Evolutionary conservation across 192 early-diverging fungal species (phyloP), one percentile per base, ranked within the genome.

Genomic region (Haplosporangium gracile): DNA sequence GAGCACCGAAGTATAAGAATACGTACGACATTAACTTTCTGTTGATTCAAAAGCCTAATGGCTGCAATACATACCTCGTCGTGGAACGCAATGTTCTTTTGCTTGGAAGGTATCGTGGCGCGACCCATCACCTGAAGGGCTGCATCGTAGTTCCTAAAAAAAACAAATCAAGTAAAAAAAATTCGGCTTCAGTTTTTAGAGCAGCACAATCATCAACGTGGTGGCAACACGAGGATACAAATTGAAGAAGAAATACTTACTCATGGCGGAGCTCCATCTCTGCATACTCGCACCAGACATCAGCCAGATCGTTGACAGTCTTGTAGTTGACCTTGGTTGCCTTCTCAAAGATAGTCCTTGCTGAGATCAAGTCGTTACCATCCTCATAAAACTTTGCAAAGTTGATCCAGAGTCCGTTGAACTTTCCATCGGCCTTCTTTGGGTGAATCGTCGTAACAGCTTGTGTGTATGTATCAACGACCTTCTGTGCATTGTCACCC

Each of bases 201-300:
- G 22, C 55, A n/a, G 29, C 1, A 2, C 26, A 32, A 32, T 65
- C 9, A 32, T 65, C 11, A 29, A 10, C 15, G 55, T 16, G 49
- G 5, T 20, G 63, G 32, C 53, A 68, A 43, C 11, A 39, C 32
- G 26, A 51, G 78, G 26, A 0, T 32, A 65, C 3, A 29, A 29
- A 11, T 45, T 45, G 43, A 11, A 63, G 6, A 70, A 20, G 26
- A 20, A 53, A 16, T 45, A 78, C 82, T 45, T 89, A 87, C 74
- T 93, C 94, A 42, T 89, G 82, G 11, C 90, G 88, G 18, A 95
- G 84, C 81, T 99, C 98, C 90, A 95, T 90, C 81, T 99, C 97
- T 2, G 96, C 97, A 89, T 97, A 99, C 80, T 95, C 93, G 78
- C 94, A 94, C 95, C 96, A 99, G 36, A 99, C 80, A 60, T 96